Evolutionary conservation across 768 basidiomycete genomes (phyloP), one percentile per base, ranked within the genome.

Genomic region (Neoboletus brunneissimus): DNA sequence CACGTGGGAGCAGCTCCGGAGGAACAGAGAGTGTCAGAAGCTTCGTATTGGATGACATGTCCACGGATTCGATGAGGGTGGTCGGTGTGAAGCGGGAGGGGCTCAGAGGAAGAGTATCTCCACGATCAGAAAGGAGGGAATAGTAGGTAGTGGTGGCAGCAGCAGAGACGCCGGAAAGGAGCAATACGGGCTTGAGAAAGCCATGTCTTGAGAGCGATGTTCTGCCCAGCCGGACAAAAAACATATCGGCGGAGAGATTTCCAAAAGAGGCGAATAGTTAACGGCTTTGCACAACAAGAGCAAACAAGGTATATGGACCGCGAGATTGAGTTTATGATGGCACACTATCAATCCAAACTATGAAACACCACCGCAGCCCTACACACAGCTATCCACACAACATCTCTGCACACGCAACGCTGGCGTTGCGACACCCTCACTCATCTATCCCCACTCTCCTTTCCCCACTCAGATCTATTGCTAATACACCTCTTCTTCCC

Each of bases 11-110:
- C 4, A 77, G 63, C 40, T 76, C 65, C 3, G 74, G 74, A 12
- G 87, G 82, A 10, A 91, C 66, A 4, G 76, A 74, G 46, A 93
- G 72, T 13, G 83, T 83, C 20, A 93, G 71, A 10, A 93, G 71
- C 58, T 85, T 88, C 12, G 87, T 82, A 63, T 83, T 73, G 11
- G 81, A 73, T 0, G 85, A 84, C 34, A 77, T 79, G 48, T 70
- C 63, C 58, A 81, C 77, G 41, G 76, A 83, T 0, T 79, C 76
- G n/a, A 77, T 69, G 15, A 93, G 73, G 5, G 78, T 83, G 3
- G 83, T 78, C 22, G 82, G 81, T 0, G 84, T 85, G 64, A 91
- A 86, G 57, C 59, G 56, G 45, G 70, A 73, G 2, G 82, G 75
- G 12, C 77, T 77, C 9, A 84, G 64, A n/a, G 77, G 71, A 22